Evolutionary conservation across 1,284 basidiomycete genomes (phyloP), one percentile per base, ranked within the genome.

Genomic region (Chalciporus piperatoides): DNA sequence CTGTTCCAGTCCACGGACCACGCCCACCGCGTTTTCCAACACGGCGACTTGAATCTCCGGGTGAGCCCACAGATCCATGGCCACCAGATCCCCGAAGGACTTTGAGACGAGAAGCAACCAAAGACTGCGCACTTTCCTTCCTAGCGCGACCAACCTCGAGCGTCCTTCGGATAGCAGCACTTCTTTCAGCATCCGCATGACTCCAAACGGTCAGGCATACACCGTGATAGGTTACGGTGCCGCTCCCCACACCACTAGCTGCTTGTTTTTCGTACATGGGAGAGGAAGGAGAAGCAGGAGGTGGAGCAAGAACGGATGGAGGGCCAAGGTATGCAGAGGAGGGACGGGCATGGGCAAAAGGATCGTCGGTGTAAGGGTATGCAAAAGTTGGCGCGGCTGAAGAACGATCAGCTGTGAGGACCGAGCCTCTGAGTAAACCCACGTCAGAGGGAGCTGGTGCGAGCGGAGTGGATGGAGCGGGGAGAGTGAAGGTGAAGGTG

Each of bases 181-280:
- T 85, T 46, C 92, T 82, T 60, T 92, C 86, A 2, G 85, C 82
- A 62, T 97, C 93, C 24, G 92, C 92, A 62, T 94, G 92, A 8
- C 90, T 92, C 92, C 92, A 97, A 0, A 96, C 91, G 3, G 90
- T 92, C 45, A 97, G 76, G 56, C 90, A 92, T 28, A 94, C 91
- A 40, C 92, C 93, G 63, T 96, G 82, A 65, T 92, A 96, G 10
- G 86, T 84, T 53, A 88, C 65, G 25, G 80, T 87, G 4, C 67
- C 67, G 10, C 61, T 68, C n/a, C 55, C 59, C 14, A 60, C 61
- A 28, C 70, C 72, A 21, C 70, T 66, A 33, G 67, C 53, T 0
- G 71, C 61, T 40, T 69, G 65, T 49, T 65, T 73, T 46, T 69
- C 72, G 32, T 75, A 72, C 51, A 65, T 63, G 12, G 68, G 67